Conservation (phyloP, 192 early-diverging fungal genomes). For the Backusella parvicylindrica region DNA sequence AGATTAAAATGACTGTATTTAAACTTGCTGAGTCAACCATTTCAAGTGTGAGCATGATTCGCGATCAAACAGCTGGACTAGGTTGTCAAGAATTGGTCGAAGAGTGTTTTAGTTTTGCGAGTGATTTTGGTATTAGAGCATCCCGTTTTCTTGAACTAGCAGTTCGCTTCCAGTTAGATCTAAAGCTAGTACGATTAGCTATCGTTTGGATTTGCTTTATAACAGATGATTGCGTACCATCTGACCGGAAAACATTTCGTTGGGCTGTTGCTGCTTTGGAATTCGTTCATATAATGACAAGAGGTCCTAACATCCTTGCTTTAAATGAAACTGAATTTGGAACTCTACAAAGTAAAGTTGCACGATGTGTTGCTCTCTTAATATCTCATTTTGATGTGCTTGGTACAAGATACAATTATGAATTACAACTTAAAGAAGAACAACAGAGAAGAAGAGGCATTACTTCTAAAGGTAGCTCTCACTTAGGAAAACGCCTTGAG, state of each 20-base stretch:
- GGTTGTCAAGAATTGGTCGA: slow-evolving; percentile 63
- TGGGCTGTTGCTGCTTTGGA: slow-evolving; percentile 85
- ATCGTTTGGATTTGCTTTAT: slow-evolving; percentile 91
- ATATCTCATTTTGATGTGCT: slow-evolving; percentile 83
- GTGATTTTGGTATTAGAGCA: slow-evolving; percentile 63
- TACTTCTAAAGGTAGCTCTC: slow-evolving; percentile 19
- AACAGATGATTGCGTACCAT: slow-evolving; percentile 75
- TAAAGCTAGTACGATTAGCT: slow-evolving; percentile 66
- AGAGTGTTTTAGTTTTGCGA: slow-evolving; percentile 69
- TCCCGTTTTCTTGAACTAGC: slow-evolving; percentile 57
- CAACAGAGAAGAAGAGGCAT: slow-evolving; percentile 28
- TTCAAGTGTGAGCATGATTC: slow-evolving; percentile 51
- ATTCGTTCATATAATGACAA: slow-evolving; percentile 75
- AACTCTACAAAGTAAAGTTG: slow-evolving; percentile 66
- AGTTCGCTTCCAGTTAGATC: slow-evolving; percentile 55
- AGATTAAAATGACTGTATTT: slow-evolving; percentile 53
- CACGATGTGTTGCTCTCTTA: slow-evolving; percentile 74
- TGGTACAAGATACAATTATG: slow-evolving; percentile 52
- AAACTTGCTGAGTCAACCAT: slow-evolving; percentile 53
- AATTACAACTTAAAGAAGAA: slow-evolving; percentile 23
- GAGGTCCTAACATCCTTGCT: slow-evolving; percentile 66
- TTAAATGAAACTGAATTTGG: slow-evolving; percentile 70
- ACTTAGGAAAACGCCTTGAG: slow-evolving; percentile 13
- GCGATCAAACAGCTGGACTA: slow-evolving; percentile 40
- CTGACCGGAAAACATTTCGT: slow-evolving; percentile 75